Evolutionary conservation across 1,139 yeast genomes (phyloP).

Genomic region (Saccharomyces hybrid): DNA sequence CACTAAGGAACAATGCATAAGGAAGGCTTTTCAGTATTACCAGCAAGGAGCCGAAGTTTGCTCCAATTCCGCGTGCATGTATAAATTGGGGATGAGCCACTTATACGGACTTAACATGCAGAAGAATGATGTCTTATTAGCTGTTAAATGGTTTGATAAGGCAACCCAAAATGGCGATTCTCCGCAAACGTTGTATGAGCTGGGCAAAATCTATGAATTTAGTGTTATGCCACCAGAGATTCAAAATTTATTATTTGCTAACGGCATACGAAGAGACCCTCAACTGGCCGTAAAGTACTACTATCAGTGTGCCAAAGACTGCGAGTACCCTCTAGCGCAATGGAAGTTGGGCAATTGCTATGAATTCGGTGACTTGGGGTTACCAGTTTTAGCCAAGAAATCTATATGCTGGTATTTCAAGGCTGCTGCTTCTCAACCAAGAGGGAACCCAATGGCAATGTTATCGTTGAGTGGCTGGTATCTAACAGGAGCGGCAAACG

Average conservation of each 20-base stretch:
- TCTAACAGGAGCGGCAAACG: slow-evolving; percentile 68
- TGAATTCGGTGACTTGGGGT: slow-evolving; percentile 73
- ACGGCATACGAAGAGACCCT: slow-evolving; percentile 36
- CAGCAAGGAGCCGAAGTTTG: slow-evolving; percentile 51
- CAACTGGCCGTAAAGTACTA: slow-evolving; percentile 61
- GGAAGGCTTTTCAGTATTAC: slow-evolving; percentile 46
- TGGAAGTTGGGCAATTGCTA: slow-evolving; percentile 80
- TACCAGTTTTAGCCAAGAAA: slow-evolving; percentile 58
- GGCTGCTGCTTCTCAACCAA: slow-evolving; percentile 11
- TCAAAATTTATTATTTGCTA: slow-evolving; percentile 12
- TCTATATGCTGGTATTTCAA: slow-evolving; percentile 75
- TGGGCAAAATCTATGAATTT: slow-evolving; percentile 68
- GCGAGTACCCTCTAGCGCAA: slow-evolving; percentile 73
- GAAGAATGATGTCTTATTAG: slow-evolving; percentile 34
- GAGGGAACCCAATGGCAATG: slow-evolving; percentile 80
- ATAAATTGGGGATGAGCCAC: slow-evolving; percentile 57
- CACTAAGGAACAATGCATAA: slow-evolving; percentile 32
- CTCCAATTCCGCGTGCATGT: slow-evolving; percentile 53
- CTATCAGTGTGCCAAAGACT: slow-evolving; percentile 61
- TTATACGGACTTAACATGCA: slow-evolving; percentile 40
- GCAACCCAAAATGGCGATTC: slow-evolving; percentile 39
- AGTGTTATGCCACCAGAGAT: slow-evolving; percentile 29
- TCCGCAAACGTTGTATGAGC: slow-evolving; percentile 54
- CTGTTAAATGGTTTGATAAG: slow-evolving; percentile 49
- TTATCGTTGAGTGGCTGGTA: slow-evolving; percentile 90